Base-by-base conservation (phyloP, 352 stramenopile genomes). In the Pythium grandisporangium region DNA sequence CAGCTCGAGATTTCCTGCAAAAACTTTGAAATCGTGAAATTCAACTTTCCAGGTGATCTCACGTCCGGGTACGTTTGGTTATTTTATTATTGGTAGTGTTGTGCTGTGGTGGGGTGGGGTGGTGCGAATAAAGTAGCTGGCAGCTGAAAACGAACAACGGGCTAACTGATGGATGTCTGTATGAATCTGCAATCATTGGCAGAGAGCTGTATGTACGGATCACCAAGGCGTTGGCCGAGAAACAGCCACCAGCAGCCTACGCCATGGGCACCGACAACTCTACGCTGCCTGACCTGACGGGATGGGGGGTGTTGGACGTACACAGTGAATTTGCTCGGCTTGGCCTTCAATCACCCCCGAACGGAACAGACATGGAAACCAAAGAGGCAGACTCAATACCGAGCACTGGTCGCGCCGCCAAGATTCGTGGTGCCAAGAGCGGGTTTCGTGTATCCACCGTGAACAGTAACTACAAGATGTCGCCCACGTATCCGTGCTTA, bases 1-100 rank as follows among this genome's bases (percentile, higher is more conserved):
- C 72, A 84, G 44, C 54, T 92, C 33, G 76, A 92, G 58, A 61
- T 92, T 45, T 74, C 79, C 32, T 90, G 76, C 67, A 93, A 93
- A 51, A 93, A 89, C 44, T 90, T 93, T 49, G 66, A 84, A 40
- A 64, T 93, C 29, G 46, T 89, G 19, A 82, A 77, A 33, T 86
- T 90, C 37, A 74, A 76, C 27, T 90, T 90, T 26, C 71, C 74
- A 0, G 68, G 60, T 22, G 74, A 90, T 21, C 38, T 63, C 3
- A 72, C 65, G 6, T 84, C 74, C 1, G 69, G 69, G 61, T 79
- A 37, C 5, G 58, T 63, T 16, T 23, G n/a, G 13, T 19, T 2
- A n/a, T 19, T 32, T 12, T 40, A 16, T 45, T 6, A 27, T 17
- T 32, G 27, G 6, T 34, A 24, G 6, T 39, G n/a, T 17, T 34